phyloP scores from a whole-genome alignment of 306 rosid genomes.

The Fragaria ananassa region DNA sequence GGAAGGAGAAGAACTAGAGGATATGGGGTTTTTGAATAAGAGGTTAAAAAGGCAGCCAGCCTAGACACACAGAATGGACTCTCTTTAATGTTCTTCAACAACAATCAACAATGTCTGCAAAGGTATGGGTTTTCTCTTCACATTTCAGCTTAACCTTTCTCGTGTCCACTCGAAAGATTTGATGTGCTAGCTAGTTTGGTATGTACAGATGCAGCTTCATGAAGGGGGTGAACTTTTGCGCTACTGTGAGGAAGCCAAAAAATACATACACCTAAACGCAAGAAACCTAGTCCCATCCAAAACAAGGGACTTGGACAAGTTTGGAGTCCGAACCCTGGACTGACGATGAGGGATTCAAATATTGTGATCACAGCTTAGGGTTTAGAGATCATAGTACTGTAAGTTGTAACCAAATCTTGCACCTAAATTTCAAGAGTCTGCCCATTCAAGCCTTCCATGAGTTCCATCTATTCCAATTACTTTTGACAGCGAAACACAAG shows the following conservation, averaged over 20 bases:
- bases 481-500: too few species aligned
- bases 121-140: not conserved
- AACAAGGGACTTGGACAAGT: not conserved
- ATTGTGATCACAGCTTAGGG: too few species aligned
- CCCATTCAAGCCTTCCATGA: not conserved
- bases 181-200: not conserved
- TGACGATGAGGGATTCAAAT: too few species aligned
- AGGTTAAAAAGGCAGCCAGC: constrained; percentile 6
- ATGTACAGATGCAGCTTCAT: not conserved
- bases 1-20: not conserved
- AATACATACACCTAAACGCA: not conserved
- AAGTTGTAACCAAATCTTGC: too few species aligned
- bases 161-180: constrained; percentile 12
- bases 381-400: too few species aligned
- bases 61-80: not conserved
- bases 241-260: not conserved
- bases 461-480: not conserved
- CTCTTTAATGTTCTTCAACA: constrained; percentile 3
- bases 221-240: not conserved
- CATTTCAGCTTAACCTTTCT: constrained; percentile 19
- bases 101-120: not conserved
- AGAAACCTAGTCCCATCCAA: not conserved
- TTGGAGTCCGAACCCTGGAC: too few species aligned
- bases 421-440: not conserved
- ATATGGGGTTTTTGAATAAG: not conserved